Base-by-base conservation (phyloP, 768 basidiomycete genomes). In the Leccinum truebloodii region DNA sequence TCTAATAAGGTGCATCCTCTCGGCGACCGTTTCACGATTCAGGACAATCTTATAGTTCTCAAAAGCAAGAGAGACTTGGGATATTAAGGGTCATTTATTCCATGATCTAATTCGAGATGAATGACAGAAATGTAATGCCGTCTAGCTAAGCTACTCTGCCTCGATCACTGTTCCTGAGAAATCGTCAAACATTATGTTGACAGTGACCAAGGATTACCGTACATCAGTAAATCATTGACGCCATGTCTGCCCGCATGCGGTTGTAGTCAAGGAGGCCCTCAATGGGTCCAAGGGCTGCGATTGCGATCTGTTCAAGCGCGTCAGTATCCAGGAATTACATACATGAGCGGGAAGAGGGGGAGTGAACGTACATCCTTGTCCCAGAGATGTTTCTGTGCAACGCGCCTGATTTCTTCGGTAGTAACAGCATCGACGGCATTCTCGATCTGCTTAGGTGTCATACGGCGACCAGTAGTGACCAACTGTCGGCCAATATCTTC, bases 401-500 rank as follows among this genome's bases (percentile, higher is more conserved):
- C 94, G 18, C 93, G 85, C 81, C 90, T 89, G 76, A 99, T 94
- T 74, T 98, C 95, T 20, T 86, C 90, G 32, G 86, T 78, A 24
- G 86, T 87, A 58, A 99, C 94, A 24, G 90, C 88, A 72, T 98
- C 94, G 50, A 98, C 86, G 26, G 94, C 93, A 59, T 82, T 82
- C 82, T 98, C 97, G 64, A 95, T 94, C 78, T 99, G 94, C 74
- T 88, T 85, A 53, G 97, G 96, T 18, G 95, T 90, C 78, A 90
- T 82, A 69, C 97, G 82, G 64, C 82, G 87, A 58, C 97, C 97
- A 63, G 87, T 94, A 35, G 96, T 98, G 61, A 99, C 92, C 61
- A 99, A 83, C 73, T 98, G 96, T 68, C 95, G 81, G n/a, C 97
- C 96, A 76, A 98, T 95, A 70, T 99, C 97, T 80, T 99, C 97